Base-by-base conservation (phyloP, 139 green algal species). In the Haematococcus sp. region DNA sequence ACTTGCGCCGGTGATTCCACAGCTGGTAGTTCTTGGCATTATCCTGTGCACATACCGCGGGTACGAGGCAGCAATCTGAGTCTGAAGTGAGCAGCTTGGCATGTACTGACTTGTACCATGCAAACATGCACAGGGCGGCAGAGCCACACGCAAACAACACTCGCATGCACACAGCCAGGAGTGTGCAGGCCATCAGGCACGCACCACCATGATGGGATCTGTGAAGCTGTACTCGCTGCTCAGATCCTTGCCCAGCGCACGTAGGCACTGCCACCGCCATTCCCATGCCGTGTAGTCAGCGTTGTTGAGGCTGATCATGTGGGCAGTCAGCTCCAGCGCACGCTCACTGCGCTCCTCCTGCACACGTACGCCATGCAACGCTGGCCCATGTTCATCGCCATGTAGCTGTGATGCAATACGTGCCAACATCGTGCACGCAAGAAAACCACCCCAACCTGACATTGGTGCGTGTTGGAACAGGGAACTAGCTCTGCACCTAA, bases 11-110 rank as follows among this genome's bases (percentile, higher is more conserved):
- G 80, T 95, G 81, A 69, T 97, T 96, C 93, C 93, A 97, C 40
- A 97, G 81, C 83, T 97, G 93, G 71, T 97, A 97, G 87, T 97
- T 97, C 74, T 97, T 97, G 34, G 79, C 76, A 60, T 78, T 81
- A 31, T 86, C 77, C 56, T 68, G 55, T 43, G 63, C 75, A 43
- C 7, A 35, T 3, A 34, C 43, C n/a, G n/a, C n/a, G n/a, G n/a
- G n/a, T n/a, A n/a, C n/a, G n/a, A n/a, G n/a, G n/a, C n/a, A n/a
- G n/a, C n/a, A n/a, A n/a, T n/a, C n/a, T n/a, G 40, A 30, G 15
- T 17, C 27, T 11, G 40, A 49, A 11, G 40, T 49, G 40, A 11
- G 40, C 40, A 49, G 40, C 40, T 19, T 11, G 7, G 40, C 11
- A 49, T 49, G 40, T 11, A 49, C 40, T 49, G 40, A n/a, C n/a